A percentile compares a stretch with the other conserved stretches of the same genome.
These are phyloP conservation scores for Pezizomycotina sp. DNA, from an alignment of 2,329 filamentous ascomycete species.

Conservation along the genomic window DNA sequence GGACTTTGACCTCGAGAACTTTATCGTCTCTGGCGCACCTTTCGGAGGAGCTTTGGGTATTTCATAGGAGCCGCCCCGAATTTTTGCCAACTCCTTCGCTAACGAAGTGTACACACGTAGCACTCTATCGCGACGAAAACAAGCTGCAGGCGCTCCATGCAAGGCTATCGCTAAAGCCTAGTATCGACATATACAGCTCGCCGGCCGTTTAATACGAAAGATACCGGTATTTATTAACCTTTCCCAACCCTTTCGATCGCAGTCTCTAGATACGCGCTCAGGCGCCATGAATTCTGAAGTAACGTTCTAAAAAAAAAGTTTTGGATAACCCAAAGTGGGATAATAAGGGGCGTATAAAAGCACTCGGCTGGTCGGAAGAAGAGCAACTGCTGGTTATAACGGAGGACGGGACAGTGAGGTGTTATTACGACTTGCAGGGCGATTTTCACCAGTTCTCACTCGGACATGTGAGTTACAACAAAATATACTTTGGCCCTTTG, in stretches of 20 bases:
- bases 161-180: slow-evolving; percentile 55
- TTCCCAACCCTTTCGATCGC: slow-evolving; percentile 6
- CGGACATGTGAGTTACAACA: slow-evolving; percentile 41
- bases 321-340: slow-evolving; percentile 66
- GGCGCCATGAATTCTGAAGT: too few relatives aligned
- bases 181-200: slow-evolving; percentile 86
- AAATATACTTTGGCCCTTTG: neutral
- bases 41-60: slow-evolving; percentile 87
- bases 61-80: too few relatives aligned
- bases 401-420: slow-evolving; percentile 75
- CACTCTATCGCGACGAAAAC: slow-evolving; percentile 72
- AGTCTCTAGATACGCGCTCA: slow-evolving; percentile 3
- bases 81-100: too few relatives aligned
- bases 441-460: slow-evolving; percentile 92
- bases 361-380: slow-evolving; percentile 90
- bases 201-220: slow-evolving; percentile 69
- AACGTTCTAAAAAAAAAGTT: too few relatives aligned
- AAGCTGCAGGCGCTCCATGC: slow-evolving; percentile 62
- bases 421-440: slow-evolving; percentile 78
- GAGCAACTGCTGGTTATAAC: slow-evolving; percentile 81
- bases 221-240: slow-evolving; percentile 41
- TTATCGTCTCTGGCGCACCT: slow-evolving; percentile 75
- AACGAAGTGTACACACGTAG: too few relatives aligned
- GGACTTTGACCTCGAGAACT: slow-evolving; percentile 88
- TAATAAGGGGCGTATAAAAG: slow-evolving; percentile 67